phyloP scores from a whole-genome alignment of 176 grass and related monocot species.

The Echinochloa phyllopogon region DNA sequence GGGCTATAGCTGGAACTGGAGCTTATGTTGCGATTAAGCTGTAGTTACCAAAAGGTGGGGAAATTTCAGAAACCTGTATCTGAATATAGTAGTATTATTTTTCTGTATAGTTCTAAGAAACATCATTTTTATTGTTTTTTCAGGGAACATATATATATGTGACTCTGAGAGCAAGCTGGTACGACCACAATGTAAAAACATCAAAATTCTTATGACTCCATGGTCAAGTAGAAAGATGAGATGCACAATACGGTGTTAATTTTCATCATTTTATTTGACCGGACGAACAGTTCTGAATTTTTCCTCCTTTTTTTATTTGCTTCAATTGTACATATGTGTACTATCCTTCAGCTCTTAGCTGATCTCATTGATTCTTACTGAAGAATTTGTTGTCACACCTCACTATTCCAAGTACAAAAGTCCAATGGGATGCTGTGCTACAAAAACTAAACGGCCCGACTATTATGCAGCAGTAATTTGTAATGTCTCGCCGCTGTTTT shows the following conservation, averaged over 20 bases:
- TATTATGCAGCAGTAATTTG: no score
- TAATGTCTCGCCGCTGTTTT: no score
- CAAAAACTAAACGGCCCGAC: no score
- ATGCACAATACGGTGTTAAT: neutral
- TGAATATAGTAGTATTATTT: neutral
- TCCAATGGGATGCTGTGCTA: neutral
- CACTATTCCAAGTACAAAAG: neutral
- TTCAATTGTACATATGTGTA: neutral
- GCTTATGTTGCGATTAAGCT: slow-evolving; percentile 42
- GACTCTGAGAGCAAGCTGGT: neutral
- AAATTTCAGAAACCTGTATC: neutral
- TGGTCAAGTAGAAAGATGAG: neutral
- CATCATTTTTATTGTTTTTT: neutral
- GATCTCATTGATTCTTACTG: neutral
- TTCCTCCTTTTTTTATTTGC: neutral
- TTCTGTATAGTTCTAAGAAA: neutral
- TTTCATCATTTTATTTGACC: neutral
- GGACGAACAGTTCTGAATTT: neutral
- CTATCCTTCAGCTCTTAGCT: neutral
- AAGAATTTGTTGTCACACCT: neutral
- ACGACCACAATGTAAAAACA: neutral
- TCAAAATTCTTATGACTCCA: neutral
- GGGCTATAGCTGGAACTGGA: slow-evolving; percentile 44
- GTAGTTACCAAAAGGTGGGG: neutral
- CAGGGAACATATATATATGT: neutral